Percentiles rank a stretch among this genome's conserved stretches.
phyloP scores from a whole-genome alignment of 768 basidiomycete genomes.

The Suillus luteus region DNA sequence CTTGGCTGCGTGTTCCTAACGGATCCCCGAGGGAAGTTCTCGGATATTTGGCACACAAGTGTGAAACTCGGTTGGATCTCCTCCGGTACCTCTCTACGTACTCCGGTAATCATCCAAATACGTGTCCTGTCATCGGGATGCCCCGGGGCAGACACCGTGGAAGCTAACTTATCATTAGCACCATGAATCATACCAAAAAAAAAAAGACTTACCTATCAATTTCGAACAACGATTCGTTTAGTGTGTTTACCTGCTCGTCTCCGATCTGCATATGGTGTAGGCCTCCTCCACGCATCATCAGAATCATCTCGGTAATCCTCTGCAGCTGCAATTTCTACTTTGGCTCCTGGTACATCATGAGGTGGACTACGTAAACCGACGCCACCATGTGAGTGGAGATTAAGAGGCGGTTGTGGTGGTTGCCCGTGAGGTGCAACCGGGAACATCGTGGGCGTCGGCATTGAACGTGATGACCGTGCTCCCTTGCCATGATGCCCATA shows the following conservation, averaged over 20 bases:
- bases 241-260: constrained; percentile 82
- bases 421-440: constrained; percentile 34
- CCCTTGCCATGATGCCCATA: constrained; percentile 34
- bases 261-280: constrained; percentile 74
- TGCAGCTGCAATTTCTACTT: constrained; percentile 32
- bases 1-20: constrained; percentile 8
- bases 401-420: constrained; percentile 35
- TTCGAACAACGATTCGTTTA: constrained; percentile 63
- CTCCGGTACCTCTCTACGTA: too few relatives aligned
- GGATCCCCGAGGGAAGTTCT: constrained; percentile 9
- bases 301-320: constrained; percentile 58
- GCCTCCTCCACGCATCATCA: constrained; percentile 72
- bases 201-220: too few relatives aligned
- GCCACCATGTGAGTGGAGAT: constrained; percentile 30
- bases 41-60: constrained; percentile 9
- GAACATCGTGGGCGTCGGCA: constrained; percentile 29
- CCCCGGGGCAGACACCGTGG: too few relatives aligned
- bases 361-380: constrained; percentile 47
- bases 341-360: constrained; percentile 42
- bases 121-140: too few relatives aligned
- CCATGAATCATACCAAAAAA: too few relatives aligned
- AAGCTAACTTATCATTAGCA: too few relatives aligned
- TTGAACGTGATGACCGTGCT: constrained; percentile 30
- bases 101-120: too few relatives aligned
- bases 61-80: not conserved